phyloP scores from a whole-genome alignment of 2,329 filamentous ascomycete genomes.

The Cladosporium sp. region DNA sequence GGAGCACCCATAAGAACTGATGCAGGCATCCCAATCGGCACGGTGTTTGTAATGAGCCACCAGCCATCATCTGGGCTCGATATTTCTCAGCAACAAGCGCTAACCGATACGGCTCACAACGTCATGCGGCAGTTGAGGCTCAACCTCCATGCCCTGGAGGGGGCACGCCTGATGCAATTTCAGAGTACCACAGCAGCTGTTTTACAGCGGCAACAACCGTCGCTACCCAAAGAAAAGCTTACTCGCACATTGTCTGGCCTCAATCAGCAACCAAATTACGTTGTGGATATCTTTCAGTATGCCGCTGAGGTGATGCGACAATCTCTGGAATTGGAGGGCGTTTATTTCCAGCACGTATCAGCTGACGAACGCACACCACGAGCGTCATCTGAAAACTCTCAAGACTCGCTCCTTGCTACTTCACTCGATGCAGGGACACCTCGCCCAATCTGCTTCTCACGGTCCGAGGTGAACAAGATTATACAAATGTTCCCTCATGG shows the following conservation, averaged over 20 bases:
- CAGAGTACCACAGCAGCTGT: background rate
- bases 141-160: conserved; percentile 8
- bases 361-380: background rate
- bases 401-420: background rate
- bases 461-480: background rate
- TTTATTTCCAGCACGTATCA: background rate
- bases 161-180: background rate
- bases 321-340: background rate
- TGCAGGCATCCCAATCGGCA: background rate
- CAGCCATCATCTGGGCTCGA: background rate
- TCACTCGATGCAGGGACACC: background rate
- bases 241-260: background rate
- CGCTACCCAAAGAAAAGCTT: background rate
- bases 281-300: background rate
- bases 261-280: background rate
- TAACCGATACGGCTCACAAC: background rate
- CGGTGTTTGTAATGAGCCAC: background rate
- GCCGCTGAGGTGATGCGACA: background rate
- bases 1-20: background rate
- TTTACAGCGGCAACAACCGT: background rate
- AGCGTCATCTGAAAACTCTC: background rate
- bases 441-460: background rate
- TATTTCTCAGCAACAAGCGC: background rate
- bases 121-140: conserved; percentile 12
- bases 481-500: background rate